Percentiles rank a stretch among this genome's conserved stretches.
Evolutionary conservation across 2,329 filamentous ascomycete species (phyloP).

Genomic region (Gyromitra esculenta): DNA sequence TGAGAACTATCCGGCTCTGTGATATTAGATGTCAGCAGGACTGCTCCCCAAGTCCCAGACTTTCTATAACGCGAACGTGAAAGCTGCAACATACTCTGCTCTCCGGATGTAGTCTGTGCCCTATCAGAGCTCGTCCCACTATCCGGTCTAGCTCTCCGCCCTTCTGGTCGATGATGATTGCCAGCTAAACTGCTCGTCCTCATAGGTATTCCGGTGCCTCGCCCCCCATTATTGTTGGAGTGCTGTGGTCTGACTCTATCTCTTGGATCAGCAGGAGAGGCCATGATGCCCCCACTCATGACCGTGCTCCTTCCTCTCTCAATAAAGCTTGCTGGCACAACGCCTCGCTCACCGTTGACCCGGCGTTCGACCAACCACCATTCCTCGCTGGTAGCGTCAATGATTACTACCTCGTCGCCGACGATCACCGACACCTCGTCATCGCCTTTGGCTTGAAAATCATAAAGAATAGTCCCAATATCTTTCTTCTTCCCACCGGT

Average conservation of each 20-base stretch:
- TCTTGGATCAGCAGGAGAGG: slow-evolving; percentile 64
- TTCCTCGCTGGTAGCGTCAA: slow-evolving; percentile 92
- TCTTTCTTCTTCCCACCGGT: slow-evolving; percentile 81
- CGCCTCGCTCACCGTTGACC: slow-evolving; percentile 92
- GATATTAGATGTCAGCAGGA: slow-evolving; percentile 51
- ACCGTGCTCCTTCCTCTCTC: slow-evolving; percentile 75
- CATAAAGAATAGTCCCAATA: slow-evolving; percentile 75
- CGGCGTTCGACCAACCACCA: slow-evolving; percentile 96
- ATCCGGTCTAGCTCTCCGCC: slow-evolving; percentile 42
- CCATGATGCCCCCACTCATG: slow-evolving; percentile 61
- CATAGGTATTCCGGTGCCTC: slow-evolving; percentile 76
- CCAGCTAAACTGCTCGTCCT: slow-evolving; percentile 78
- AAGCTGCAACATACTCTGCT: slow-evolving; percentile 54
- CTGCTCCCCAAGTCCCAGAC: slow-evolving; percentile 42
- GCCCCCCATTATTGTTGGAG: slow-evolving; percentile 69
- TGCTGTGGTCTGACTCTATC: slow-evolving; percentile 85
- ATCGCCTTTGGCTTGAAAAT: slow-evolving; percentile 95
- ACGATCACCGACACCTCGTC: slow-evolving; percentile 93
- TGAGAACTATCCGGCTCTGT: slow-evolving; percentile 83
- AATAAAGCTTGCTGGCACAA: slow-evolving; percentile 95
- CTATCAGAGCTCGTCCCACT: slow-evolving; percentile 28
- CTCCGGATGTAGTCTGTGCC: slow-evolving; percentile 42
- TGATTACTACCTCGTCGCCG: slow-evolving; percentile 87
- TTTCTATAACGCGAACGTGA: slow-evolving; percentile 50
- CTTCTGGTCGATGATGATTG: slow-evolving; percentile 43